phyloP scores from a whole-genome alignment of 768 basidiomycete genomes.

The Galerina sulciceps region DNA sequence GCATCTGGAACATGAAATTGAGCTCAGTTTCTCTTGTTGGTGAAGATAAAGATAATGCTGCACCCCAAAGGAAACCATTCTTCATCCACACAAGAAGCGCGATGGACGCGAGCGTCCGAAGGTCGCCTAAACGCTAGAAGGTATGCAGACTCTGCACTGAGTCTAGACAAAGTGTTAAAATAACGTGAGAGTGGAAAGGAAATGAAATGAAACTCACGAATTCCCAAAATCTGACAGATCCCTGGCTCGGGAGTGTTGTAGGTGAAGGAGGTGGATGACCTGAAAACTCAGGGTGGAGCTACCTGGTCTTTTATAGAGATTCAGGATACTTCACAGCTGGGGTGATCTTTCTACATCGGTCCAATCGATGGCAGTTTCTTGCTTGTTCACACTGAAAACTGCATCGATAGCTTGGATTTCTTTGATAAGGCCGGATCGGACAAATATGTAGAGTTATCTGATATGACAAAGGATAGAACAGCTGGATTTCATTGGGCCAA shows the following conservation, averaged over 20 bases:
- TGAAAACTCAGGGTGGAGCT: neutral
- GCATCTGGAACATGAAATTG: neutral
- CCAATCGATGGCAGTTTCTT: conserved; percentile 17
- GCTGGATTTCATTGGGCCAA: neutral
- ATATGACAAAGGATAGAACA: neutral
- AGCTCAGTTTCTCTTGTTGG: no score
- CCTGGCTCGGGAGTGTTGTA: neutral
- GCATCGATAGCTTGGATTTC: conserved; percentile 9
- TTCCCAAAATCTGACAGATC: neutral
- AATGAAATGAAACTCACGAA: conserved; percentile 1
- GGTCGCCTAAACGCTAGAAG: conserved; percentile 59
- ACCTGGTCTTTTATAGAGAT: conserved; percentile 12
- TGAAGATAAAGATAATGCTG: conserved; percentile 1
- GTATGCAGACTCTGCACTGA: conserved; percentile 34
- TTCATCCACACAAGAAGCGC: conserved; percentile 72
- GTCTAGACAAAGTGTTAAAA: conserved; percentile 5
- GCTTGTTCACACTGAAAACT: neutral
- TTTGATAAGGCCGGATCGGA: conserved; percentile 2
- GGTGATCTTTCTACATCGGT: conserved; percentile 26
- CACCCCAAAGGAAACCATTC: conserved; percentile 61
- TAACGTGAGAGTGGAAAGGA: neutral
- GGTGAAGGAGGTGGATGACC: conserved; percentile 9
- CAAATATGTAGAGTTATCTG: no score
- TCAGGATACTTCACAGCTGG: conserved; percentile 5
- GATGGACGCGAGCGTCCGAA: conserved; percentile 70